Percentiles rank a stretch among this genome's conserved stretches.
Evolutionary conservation across 306 rosid genomes (phyloP).

Genomic region (Ziziphus jujuba): DNA sequence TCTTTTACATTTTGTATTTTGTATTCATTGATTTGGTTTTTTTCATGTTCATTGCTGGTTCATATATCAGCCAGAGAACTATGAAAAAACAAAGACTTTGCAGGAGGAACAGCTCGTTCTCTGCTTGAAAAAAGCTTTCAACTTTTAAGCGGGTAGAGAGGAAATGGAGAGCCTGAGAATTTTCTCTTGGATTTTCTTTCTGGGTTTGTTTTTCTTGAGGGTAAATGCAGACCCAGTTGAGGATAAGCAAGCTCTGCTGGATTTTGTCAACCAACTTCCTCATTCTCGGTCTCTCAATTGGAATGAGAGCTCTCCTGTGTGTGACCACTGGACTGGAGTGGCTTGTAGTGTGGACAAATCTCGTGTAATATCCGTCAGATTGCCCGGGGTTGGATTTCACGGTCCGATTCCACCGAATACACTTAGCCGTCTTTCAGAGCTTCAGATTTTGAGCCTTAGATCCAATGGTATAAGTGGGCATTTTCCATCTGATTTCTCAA

Average conservation of each 20-base stretch:
- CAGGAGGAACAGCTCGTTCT: conserved; percentile 55
- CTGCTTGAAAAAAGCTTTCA: conserved; percentile 33
- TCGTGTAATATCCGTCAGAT: conserved; percentile 51
- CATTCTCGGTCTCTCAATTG: conserved; percentile 71
- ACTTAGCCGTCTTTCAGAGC: conserved; percentile 54
- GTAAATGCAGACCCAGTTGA: conserved; percentile 64
- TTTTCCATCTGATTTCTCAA: conserved; percentile 63
- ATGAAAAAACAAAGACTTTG: conserved; percentile 22
- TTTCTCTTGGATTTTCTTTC: conserved; percentile 33
- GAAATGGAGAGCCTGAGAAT: conserved; percentile 42
- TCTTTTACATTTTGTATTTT: conserved; percentile 23
- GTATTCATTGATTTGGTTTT: conserved; percentile 15
- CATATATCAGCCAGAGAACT: conserved; percentile 37
- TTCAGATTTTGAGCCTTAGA: conserved; percentile 71
- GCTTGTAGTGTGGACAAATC: conserved; percentile 56
- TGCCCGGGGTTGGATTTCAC: conserved; percentile 74
- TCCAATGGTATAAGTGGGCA: conserved; percentile 63
- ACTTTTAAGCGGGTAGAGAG: neutral
- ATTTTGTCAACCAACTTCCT: conserved; percentile 52
- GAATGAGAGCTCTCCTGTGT: conserved; percentile 50
- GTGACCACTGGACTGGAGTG: conserved; percentile 75
- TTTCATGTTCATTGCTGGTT: conserved; percentile 10
- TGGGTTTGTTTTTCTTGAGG: conserved; percentile 40
- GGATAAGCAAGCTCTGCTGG: conserved; percentile 74
- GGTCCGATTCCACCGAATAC: conserved; percentile 74